phyloP scores from a whole-genome alignment of 2,329 filamentous ascomycete genomes.

The Neurospora sp. region DNA sequence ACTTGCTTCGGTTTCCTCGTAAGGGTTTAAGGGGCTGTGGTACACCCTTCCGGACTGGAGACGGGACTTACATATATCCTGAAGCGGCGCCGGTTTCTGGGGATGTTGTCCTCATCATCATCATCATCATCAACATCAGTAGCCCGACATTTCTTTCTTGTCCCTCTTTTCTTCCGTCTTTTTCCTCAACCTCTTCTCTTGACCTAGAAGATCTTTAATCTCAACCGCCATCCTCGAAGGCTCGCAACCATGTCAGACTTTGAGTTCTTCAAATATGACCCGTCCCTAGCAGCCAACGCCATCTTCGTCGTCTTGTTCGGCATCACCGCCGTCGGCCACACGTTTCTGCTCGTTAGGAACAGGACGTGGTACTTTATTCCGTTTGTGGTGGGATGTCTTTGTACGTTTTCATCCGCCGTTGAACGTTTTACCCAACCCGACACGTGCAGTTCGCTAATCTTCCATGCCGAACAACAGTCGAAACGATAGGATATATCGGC shows the following conservation, averaged over 20 bases:
- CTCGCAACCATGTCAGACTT: constrained; percentile 1
- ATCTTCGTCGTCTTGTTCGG: constrained; percentile 31
- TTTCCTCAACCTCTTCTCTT: not conserved
- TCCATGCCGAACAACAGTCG: constrained; percentile 26
- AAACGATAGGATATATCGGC: constrained; percentile 41
- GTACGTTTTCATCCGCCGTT: constrained; percentile 22
- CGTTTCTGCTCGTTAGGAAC: constrained; percentile 25
- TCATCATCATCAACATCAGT: not conserved
- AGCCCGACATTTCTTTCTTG: not conserved
- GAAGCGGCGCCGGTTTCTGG: not conserved
- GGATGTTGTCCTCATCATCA: not conserved
- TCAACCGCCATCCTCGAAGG: not conserved
- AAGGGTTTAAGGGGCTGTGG: not conserved
- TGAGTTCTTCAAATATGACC: constrained; percentile 34
- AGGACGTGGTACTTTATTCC: constrained; percentile 41
- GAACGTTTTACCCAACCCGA: no score
- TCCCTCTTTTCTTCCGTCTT: not conserved
- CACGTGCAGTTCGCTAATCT: not conserved
- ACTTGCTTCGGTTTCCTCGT: not conserved
- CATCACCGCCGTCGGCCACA: constrained; percentile 26
- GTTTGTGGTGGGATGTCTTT: constrained; percentile 40
- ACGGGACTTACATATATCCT: not conserved
- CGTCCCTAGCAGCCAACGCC: constrained; percentile 30
- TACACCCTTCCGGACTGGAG: not conserved
- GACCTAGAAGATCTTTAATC: not conserved